Evolutionary conservation across 2,329 filamentous ascomycete species (phyloP), one percentile per base, ranked within the genome.

Genomic region (Ophiostoma australiae): DNA sequence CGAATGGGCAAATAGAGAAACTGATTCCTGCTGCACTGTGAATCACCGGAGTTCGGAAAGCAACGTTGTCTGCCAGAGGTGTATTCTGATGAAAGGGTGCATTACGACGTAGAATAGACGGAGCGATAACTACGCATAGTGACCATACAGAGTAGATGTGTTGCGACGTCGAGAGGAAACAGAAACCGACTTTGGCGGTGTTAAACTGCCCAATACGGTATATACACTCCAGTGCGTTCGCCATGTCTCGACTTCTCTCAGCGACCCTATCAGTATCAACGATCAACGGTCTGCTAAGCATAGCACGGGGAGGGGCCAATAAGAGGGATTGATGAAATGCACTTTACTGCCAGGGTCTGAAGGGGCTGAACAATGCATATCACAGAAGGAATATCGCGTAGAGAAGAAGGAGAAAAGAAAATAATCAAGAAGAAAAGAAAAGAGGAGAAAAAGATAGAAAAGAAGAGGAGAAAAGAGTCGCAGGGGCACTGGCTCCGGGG

Each of bases 11-110:
- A 52, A n/a, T 52, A 52, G 39, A 41, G 10, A 27, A 27, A 27
- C n/a, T 23, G 23, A 5, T 13, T 10, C 52, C 8, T 58, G 52
- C 58, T 63, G 27, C 58, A 33, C 58, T 33, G 58, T 63, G 27
- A 63, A 63, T 63, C 58, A 13, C 58, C 58, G 58, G 58, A 63
- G 58, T 63, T 63, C 58, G 58, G 58, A 63, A 63, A 63, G 58
- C 58, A 63, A 63, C 58, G 58, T 63, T 63, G 58, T 33, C 17
- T 48, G 44, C 17, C 23, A 55, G n/a, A 23, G 52, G 15, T 58
- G 52, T 58, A 10, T 31, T 31, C 27, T 3, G 27, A 31, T 31
- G 27, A 31, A 31, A 27, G 11, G 15, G 17, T 52, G 48, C 7
- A 52, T 23, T 52, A 52, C 48, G 17, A n/a, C 44, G 20, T 52